A percentile compares a stretch with the other conserved stretches of the same genome.
These are phyloP conservation scores for Fusarium tupiense DNA, from an alignment of 2,329 filamentous ascomycete species.

Conservation along the genomic window DNA sequence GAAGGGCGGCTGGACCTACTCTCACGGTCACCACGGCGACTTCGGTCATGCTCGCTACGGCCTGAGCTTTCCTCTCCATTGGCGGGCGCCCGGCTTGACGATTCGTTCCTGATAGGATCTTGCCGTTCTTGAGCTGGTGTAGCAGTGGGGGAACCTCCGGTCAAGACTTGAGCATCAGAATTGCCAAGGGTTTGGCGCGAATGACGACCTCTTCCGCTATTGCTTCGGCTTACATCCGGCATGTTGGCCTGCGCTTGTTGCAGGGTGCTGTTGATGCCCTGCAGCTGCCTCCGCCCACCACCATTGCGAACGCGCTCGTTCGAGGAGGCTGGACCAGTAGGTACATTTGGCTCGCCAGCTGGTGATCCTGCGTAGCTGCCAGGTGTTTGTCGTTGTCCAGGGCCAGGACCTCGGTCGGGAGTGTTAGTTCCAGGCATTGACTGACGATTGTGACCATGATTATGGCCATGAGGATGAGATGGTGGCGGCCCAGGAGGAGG, in stretches of 20 bases:
- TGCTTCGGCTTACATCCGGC: conserved; percentile 50
- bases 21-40: conserved; percentile 56
- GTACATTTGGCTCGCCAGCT: conserved; percentile 44
- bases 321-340: conserved; percentile 50
- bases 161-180: conserved; percentile 66
- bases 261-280: conserved; percentile 68
- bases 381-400: conserved; percentile 40
- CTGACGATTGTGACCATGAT: conserved; percentile 43
- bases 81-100: conserved; percentile 46
- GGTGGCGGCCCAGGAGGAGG: conserved; percentile 47
- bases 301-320: conserved; percentile 49
- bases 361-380: conserved; percentile 37
- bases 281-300: conserved; percentile 63
- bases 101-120: conserved; percentile 55
- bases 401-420: conserved; percentile 43
- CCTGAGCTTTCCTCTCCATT: conserved; percentile 46
- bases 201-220: conserved; percentile 49
- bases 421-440: conserved; percentile 45
- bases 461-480: conserved; percentile 32
- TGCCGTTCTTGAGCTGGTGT: conserved; percentile 61
- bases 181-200: conserved; percentile 57
- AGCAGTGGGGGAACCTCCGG: conserved; percentile 61
- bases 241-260: conserved; percentile 60
- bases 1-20: conserved; percentile 51
- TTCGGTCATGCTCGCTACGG: conserved; percentile 54